These are phyloP conservation scores for Trichocladium antarcticum DNA, from an alignment of 495 filamentous ascomycete species.

Conservation along the genomic window DNA sequence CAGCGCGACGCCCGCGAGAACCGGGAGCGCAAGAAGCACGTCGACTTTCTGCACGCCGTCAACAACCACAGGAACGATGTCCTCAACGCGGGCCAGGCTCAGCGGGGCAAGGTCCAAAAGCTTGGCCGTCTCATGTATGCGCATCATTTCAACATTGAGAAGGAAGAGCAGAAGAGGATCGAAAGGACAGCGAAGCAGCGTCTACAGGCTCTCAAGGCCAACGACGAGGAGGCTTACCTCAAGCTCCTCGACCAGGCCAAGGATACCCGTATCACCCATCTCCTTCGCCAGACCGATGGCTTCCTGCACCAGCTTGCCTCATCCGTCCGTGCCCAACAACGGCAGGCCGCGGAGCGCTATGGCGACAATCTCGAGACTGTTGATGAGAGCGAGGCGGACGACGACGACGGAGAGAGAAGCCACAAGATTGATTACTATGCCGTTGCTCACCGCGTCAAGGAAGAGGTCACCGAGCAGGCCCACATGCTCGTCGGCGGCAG, in stretches of 20 bases:
- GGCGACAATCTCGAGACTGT: conserved; percentile 49
- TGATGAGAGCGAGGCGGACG: conserved; percentile 50
- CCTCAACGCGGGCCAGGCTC: conserved; percentile 23
- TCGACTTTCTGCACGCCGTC: conserved; percentile 66
- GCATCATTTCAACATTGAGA: conserved; percentile 92
- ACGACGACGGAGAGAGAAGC: conserved; percentile 58
- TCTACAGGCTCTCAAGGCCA: conserved; percentile 95
- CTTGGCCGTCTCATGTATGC: conserved; percentile 73
- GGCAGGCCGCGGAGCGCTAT: conserved; percentile 66
- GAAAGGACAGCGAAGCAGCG: conserved; percentile 97
- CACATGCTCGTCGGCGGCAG: conserved; percentile 77
- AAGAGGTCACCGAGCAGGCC: conserved; percentile 76
- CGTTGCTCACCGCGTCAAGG: conserved; percentile 89
- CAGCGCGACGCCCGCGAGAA: conserved; percentile 90
- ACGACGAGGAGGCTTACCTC: conserved; percentile 97
- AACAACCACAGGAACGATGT: conserved; percentile 48
- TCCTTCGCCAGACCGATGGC: conserved; percentile 89
- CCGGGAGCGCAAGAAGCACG: conserved; percentile 91
- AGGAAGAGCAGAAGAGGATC: conserved; percentile 95
- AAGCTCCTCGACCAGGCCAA: conserved; percentile 96
- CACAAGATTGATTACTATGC: conserved; percentile 95
- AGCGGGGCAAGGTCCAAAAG: conserved; percentile 60
- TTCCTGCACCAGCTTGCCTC: conserved; percentile 91
- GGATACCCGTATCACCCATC: conserved; percentile 95
- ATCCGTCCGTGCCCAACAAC: conserved; percentile 86